Base-by-base conservation (phyloP, 108 stramenopile species). In the Fistulifera pelliculosa region DNA sequence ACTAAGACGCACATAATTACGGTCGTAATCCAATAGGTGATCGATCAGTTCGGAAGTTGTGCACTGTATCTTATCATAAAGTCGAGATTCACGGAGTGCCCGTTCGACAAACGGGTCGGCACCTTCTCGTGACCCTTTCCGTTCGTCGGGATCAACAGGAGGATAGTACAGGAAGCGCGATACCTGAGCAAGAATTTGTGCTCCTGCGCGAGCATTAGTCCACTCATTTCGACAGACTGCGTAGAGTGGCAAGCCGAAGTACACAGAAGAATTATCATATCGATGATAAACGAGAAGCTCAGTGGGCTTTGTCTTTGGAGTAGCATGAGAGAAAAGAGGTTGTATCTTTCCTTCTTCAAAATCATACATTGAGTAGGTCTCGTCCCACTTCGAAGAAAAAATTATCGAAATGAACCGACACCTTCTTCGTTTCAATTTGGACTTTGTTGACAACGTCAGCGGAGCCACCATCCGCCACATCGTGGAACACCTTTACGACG, bases 381-480 rank as follows among this genome's bases (percentile, higher is more conserved):
- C 92, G 60, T 96, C 95, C 95, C 94, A 96, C 66, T 86, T 90
- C n/a, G 73, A 51, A 7, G 80, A 70, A 68, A n/a, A 88, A 96
- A 44, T 81, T 76, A 64, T 98, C 97, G 60, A 96, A 98, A 73
- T 96, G 95, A 31, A 98, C 74, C 40, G 65, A 69, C 47, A 88
- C 83, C 58, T 81, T 83, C 19, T 41, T 73, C 53, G 48, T 44
- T 27, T 17, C 55, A 0, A 26, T 47, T 1, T 27, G 1, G n/a
- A 43, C 41, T 10, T 14, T 54, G 38, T 47, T 49, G 26, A 39
- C 54, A 35, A n/a, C 48, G 8, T 71, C 61, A 26, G 27, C 64
- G 26, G 51, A 70, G 19, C 49, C 58, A 17, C 42, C 28, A 21
- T 54, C 38, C 15, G 59, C 43, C 0, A 6, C 64, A 41, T 56